A percentile compares a stretch with the other conserved stretches of the same genome.
These are phyloP conservation scores for Aureobasidium zeae DNA, from an alignment of 2,329 filamentous ascomycete species.

Conservation along the genomic window DNA sequence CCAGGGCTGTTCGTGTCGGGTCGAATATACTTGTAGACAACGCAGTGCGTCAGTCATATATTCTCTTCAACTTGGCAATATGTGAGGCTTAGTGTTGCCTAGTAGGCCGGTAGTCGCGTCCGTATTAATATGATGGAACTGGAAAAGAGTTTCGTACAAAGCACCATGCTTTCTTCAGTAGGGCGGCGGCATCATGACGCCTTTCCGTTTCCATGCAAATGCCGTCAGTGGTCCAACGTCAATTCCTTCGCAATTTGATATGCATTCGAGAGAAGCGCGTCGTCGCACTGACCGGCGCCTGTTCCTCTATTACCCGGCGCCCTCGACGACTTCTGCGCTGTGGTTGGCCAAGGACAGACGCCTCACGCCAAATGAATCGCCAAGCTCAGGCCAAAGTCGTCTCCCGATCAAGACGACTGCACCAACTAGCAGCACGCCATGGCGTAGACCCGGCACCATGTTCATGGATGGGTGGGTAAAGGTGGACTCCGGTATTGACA, in stretches of 20 bases:
- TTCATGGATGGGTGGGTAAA: conserved; percentile 10
- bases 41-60: background rate
- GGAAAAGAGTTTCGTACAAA: background rate
- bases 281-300: conserved; percentile 13
- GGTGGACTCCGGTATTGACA: conserved; percentile 11
- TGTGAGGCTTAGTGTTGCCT: background rate
- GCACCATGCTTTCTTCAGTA: too few relatives aligned
- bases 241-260: background rate
- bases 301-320: conserved; percentile 14
- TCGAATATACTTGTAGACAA: background rate
- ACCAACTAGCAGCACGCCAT: conserved; percentile 9
- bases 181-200: too few relatives aligned
- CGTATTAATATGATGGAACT: background rate
- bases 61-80: background rate
- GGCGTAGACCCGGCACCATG: conserved; percentile 13
- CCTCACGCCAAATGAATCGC: conserved; percentile 9
- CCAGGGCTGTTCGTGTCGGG: conserved; percentile 8
- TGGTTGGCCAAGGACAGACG: conserved; percentile 9
- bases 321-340: background rate
- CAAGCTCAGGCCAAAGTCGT: conserved; percentile 6
- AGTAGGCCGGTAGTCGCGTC: too few relatives aligned
- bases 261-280: conserved; percentile 11
- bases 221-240: conserved; percentile 5
- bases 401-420: conserved; percentile 13
- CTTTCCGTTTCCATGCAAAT: conserved; percentile 1